Evolutionary conservation across 495 filamentous ascomycete species (phyloP).

Genomic region (Aspergillus asperescens): DNA sequence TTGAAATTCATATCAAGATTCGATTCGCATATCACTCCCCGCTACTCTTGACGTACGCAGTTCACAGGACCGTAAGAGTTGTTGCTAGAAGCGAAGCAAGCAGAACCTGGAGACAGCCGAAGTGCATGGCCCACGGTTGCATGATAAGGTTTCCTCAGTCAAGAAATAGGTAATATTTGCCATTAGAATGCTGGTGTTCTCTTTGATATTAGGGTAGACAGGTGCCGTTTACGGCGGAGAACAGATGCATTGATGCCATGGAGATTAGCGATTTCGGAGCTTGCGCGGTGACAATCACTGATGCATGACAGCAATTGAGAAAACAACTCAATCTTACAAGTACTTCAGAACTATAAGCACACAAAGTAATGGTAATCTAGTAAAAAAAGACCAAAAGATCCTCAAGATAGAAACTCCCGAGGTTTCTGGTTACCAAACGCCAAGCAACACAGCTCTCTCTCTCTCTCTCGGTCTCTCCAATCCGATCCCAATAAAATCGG

Average conservation of each 20-base stretch:
- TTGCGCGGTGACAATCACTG: not conserved
- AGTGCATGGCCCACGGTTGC: not conserved
- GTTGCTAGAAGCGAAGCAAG: not conserved
- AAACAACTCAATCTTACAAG: no score
- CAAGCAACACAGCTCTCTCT: slow-evolving; percentile 3
- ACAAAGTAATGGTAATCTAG: no score
- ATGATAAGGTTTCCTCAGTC: not conserved
- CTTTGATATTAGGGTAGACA: not conserved
- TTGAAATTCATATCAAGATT: not conserved
- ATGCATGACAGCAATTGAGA: not conserved
- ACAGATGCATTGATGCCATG: slow-evolving; percentile 14
- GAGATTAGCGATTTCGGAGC: not conserved
- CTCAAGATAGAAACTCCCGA: no score
- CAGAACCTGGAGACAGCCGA: not conserved
- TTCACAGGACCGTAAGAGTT: not conserved
- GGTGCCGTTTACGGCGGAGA: no score
- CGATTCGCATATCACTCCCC: not conserved
- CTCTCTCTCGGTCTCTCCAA: no score
- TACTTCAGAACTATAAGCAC: no score
- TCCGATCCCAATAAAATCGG: slow-evolving; percentile 6
- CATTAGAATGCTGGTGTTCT: not conserved
- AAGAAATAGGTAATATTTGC: not conserved
- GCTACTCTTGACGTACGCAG: not conserved
- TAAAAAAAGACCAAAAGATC: no score
- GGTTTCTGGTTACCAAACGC: slow-evolving; percentile 12